Evolutionary conservation across 1,284 basidiomycete genomes (phyloP).

Genomic region (Flammula alnicola): DNA sequence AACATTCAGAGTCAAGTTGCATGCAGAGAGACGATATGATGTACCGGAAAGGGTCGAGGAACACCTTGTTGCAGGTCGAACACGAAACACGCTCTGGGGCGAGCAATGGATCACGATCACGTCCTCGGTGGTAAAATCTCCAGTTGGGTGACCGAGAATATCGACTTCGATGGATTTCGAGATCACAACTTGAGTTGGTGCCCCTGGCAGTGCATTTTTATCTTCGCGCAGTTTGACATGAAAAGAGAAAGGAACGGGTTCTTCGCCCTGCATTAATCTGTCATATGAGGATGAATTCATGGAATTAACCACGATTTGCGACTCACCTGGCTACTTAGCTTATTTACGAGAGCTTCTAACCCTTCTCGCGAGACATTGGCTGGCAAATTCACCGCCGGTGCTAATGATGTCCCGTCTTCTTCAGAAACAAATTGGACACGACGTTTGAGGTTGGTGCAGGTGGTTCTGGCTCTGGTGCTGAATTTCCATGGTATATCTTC

Average conservation of each 20-base stretch:
- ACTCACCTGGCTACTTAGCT: slow-evolving; percentile 72
- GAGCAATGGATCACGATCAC: slow-evolving; percentile 87
- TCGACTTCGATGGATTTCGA: slow-evolving; percentile 82
- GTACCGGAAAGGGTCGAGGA: slow-evolving; percentile 88
- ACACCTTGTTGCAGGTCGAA: slow-evolving; percentile 91
- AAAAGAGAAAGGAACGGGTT: slow-evolving; percentile 90
- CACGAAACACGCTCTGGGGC: slow-evolving; percentile 95
- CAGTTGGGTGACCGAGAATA: slow-evolving; percentile 72
- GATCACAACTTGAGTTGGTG: slow-evolving; percentile 80
- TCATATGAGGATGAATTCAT: slow-evolving; percentile 21
- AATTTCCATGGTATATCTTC: slow-evolving; percentile 78
- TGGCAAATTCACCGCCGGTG: slow-evolving; percentile 86
- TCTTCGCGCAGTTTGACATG: slow-evolving; percentile 75
- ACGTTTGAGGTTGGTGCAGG: slow-evolving; percentile 67
- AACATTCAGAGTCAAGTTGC: slow-evolving; percentile 9
- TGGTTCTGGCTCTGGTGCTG: slow-evolving; percentile 62
- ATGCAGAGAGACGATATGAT: slow-evolving; percentile 21
- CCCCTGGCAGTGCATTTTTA: slow-evolving; percentile 51
- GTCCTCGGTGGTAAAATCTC: slow-evolving; percentile 84
- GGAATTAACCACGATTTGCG: slow-evolving; percentile 18
- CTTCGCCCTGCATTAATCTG: slow-evolving; percentile 62
- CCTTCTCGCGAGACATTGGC: slow-evolving; percentile 87
- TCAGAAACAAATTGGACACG: slow-evolving; percentile 92
- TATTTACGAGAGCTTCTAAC: slow-evolving; percentile 86
- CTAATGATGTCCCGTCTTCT: slow-evolving; percentile 79